Percentiles rank a stretch among this genome's conserved stretches.
Evolutionary conservation across 2,329 filamentous ascomycete species (phyloP).

Genomic region (Emergomyces orientalis): DNA sequence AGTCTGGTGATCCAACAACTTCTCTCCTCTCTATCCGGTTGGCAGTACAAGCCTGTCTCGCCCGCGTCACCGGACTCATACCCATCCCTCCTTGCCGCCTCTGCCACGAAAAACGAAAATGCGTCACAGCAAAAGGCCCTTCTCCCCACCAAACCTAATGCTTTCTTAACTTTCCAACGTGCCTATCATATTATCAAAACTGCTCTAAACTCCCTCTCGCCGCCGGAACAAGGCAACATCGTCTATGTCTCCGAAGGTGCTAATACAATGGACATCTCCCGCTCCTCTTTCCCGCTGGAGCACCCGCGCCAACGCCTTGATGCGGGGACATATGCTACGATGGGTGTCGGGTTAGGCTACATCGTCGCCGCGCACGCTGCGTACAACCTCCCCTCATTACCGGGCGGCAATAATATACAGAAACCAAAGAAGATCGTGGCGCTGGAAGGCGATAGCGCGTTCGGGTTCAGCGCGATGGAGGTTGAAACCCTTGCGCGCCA

Average conservation of each 20-base stretch:
- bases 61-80: constrained; percentile 16
- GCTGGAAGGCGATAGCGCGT: constrained; percentile 48
- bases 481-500: constrained; percentile 49
- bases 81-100: constrained; percentile 25
- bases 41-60: constrained; percentile 37
- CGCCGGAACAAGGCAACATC: constrained; percentile 38
- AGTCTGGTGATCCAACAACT: constrained; percentile 42
- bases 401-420: constrained; percentile 17
- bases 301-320: constrained; percentile 49
- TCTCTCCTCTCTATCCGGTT: constrained; percentile 32
- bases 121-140: constrained; percentile 37
- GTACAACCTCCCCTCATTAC: constrained; percentile 42
- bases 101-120: constrained; percentile 39
- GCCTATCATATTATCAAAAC: constrained; percentile 46
- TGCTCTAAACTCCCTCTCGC: constrained; percentile 40
- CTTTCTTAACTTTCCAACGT: constrained; percentile 43
- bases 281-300: constrained; percentile 45
- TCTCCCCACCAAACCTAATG: constrained; percentile 23
- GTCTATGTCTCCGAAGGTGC: constrained; percentile 51
- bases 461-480: constrained; percentile 48
- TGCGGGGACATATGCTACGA: constrained; percentile 50
- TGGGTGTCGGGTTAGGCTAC: constrained; percentile 51
- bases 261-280: constrained; percentile 54
- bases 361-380: constrained; percentile 48
- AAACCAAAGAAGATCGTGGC: constrained; percentile 46